Percentiles rank a stretch among this genome's conserved stretches.
phyloP scores from a whole-genome alignment of 345 rosid species.

The Melaleuca alternifolia region DNA sequence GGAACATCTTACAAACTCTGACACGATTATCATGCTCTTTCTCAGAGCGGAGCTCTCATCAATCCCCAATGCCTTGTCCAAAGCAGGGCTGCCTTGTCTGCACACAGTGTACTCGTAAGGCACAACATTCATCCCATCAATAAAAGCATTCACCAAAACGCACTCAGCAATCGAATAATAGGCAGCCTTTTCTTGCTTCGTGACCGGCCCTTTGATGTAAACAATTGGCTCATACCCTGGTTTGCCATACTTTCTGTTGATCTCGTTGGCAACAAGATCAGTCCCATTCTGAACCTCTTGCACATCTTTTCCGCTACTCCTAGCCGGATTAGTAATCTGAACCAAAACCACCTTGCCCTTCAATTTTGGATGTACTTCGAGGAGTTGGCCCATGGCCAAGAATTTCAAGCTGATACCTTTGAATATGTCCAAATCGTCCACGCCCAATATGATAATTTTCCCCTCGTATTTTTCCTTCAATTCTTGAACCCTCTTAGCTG shows the following conservation, averaged over 20 bases:
- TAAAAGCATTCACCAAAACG: slow-evolving; percentile 61
- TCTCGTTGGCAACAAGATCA: slow-evolving; percentile 22
- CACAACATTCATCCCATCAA: slow-evolving; percentile 88
- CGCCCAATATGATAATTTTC: slow-evolving; percentile 53
- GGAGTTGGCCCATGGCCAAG: slow-evolving; percentile 49
- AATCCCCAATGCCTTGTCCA: slow-evolving; percentile 41
- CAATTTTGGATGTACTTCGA: slow-evolving; percentile 27
- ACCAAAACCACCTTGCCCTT: slow-evolving; percentile 51
- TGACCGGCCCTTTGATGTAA: slow-evolving; percentile 36
- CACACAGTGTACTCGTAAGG: slow-evolving; percentile 69
- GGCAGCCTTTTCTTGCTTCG: slow-evolving; percentile 53
- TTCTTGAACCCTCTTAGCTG: slow-evolving; percentile 34
- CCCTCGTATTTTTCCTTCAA: slow-evolving; percentile 44
- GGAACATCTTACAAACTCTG: slow-evolving; percentile 83
- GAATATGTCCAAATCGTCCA: slow-evolving; percentile 73
- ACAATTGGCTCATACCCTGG: slow-evolving; percentile 60
- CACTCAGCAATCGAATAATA: slow-evolving; percentile 65
- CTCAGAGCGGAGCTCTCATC: slow-evolving; percentile 13
- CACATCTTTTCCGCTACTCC: slow-evolving; percentile 69
- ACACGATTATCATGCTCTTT: slow-evolving; percentile 62
- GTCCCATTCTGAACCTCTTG: slow-evolving; percentile 42
- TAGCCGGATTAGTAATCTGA: slow-evolving; percentile 72
- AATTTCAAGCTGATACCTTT: slow-evolving; percentile 72
- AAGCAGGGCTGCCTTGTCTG: slow-evolving; percentile 55
- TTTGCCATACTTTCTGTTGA: slow-evolving; percentile 38